Base-by-base conservation (phyloP, 2,329 filamentous ascomycete species). In the Leptosphaerulina australis region DNA sequence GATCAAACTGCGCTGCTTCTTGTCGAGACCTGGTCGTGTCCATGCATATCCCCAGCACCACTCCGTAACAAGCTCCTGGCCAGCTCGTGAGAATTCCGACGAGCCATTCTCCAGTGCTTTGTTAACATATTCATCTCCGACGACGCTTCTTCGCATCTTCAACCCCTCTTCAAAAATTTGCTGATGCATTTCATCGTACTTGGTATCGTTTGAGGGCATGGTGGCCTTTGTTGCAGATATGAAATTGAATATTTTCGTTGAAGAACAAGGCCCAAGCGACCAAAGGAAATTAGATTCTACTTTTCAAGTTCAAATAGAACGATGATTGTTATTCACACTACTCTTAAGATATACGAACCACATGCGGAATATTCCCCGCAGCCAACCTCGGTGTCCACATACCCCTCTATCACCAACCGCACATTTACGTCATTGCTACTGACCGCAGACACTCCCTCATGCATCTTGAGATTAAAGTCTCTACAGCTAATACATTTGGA, bases 31-130 rank as follows among this genome's bases (percentile, higher is more conserved):
- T 0, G 83, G 83, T 6, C 85, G 79, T 3, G 81, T 81, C 85
- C 85, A 88, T 20, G 81, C 79, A 50, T 79, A 79, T 11, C 84
- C 84, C 85, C 84, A 88, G 72, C 81, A 83, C 66, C 77, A 82
- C 70, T 87, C 84, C 0, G 84, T 86, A 1, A 85, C 79, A 28
- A 85, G 76, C 57, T 87, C 81, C 68, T 87, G 84, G 58, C 82
- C 81, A 0, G 84, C 81, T 29, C 76, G 73, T 1, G 82, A 76
- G 68, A 86, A 88, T n/a, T 82, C 79, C 8, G 79, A 81, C 0
- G 81, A 77, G 3, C 80, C 81, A 46, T 80, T 80, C n/a, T 74
- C 72, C 8, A 86, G 74, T 1, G 84, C 79, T 3, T 73, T 74
- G 60, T 85, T 77, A 45, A 87, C 84, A 58, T 86, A 85, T 29